These are phyloP conservation scores for Thielaviopsis cerberus DNA, from an alignment of 2,329 filamentous ascomycete genomes.

Conservation along the genomic window DNA sequence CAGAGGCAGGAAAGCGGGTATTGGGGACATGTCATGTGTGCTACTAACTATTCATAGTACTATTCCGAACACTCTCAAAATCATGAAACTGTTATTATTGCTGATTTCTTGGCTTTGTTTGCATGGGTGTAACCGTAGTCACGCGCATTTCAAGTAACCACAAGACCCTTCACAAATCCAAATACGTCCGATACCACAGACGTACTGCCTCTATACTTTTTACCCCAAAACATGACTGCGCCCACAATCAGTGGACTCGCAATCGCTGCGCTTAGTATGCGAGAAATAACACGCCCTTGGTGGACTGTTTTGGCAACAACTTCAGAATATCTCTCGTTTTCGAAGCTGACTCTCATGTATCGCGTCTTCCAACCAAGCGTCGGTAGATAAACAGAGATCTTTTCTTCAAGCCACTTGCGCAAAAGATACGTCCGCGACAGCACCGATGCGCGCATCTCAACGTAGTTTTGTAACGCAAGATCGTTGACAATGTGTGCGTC, in stretches of 20 bases:
- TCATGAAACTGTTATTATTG: background rate
- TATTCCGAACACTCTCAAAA: too few species aligned
- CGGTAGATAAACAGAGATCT: slow-evolving; percentile 57
- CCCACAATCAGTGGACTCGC: slow-evolving; percentile 6
- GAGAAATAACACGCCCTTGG: slow-evolving; percentile 42
- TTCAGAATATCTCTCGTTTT: slow-evolving; percentile 77
- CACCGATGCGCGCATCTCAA: slow-evolving; percentile 82
- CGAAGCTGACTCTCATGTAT: slow-evolving; percentile 83
- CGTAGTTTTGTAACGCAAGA: slow-evolving; percentile 75
- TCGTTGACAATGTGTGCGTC: slow-evolving; percentile 87
- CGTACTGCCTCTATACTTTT: background rate
- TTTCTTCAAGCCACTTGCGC: slow-evolving; percentile 75
- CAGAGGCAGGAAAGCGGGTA: background rate
- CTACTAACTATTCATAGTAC: background rate
- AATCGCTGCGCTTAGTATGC: background rate
- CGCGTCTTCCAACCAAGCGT: slow-evolving; percentile 75
- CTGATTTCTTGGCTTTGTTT: background rate
- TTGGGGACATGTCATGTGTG: background rate
- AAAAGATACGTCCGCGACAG: slow-evolving; percentile 58
- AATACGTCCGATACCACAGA: background rate
- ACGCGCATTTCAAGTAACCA: background rate
- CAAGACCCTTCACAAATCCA: background rate
- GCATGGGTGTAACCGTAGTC: background rate
- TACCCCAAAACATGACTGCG: slow-evolving; percentile 3
- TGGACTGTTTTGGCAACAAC: slow-evolving; percentile 51